phyloP scores from a whole-genome alignment of 768 basidiomycete species.

The Cyclocybe aegerita region DNA sequence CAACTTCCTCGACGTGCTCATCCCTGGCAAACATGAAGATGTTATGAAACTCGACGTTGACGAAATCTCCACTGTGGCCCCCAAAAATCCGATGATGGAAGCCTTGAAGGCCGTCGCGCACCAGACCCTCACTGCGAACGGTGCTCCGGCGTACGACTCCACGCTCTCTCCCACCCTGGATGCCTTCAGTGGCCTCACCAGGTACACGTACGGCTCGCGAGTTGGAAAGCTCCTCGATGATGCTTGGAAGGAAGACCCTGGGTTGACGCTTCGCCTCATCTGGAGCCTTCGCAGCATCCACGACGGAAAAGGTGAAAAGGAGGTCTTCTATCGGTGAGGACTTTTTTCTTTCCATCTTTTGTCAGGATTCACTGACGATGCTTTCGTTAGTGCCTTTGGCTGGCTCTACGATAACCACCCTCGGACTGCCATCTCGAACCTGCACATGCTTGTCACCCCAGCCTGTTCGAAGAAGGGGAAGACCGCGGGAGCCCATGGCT shows the following conservation, averaged over 20 bases:
- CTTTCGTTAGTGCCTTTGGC: conserved; percentile 45
- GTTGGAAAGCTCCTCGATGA: conserved; percentile 39
- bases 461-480: conserved; percentile 39
- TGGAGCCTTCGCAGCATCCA: conserved; percentile 72
- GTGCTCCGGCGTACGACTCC: conserved; percentile 48
- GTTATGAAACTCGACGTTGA: conserved; percentile 3
- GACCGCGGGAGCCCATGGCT: conserved; percentile 47
- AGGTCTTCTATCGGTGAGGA: conserved; percentile 57
- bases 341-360: neutral
- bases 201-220: conserved; percentile 11
- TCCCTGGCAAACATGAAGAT: conserved; percentile 33
- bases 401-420: conserved; percentile 73
- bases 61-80: conserved; percentile 1
- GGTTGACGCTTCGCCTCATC: conserved; percentile 61
- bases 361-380: neutral
- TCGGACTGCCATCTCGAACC: conserved; percentile 64
- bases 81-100: conserved; percentile 52
- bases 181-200: conserved; percentile 49
- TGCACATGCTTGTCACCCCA: conserved; percentile 51
- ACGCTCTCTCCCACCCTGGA: conserved; percentile 54
- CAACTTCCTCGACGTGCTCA: conserved; percentile 54
- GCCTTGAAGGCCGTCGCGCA: conserved; percentile 43
- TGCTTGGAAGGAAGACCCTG: conserved; percentile 60
- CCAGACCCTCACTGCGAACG: conserved; percentile 49
- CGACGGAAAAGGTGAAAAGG: conserved; percentile 63